These are phyloP conservation scores for Tillandsia leiboldiana DNA, from an alignment of 176 grass and related monocot species.

Conservation along the genomic window DNA sequence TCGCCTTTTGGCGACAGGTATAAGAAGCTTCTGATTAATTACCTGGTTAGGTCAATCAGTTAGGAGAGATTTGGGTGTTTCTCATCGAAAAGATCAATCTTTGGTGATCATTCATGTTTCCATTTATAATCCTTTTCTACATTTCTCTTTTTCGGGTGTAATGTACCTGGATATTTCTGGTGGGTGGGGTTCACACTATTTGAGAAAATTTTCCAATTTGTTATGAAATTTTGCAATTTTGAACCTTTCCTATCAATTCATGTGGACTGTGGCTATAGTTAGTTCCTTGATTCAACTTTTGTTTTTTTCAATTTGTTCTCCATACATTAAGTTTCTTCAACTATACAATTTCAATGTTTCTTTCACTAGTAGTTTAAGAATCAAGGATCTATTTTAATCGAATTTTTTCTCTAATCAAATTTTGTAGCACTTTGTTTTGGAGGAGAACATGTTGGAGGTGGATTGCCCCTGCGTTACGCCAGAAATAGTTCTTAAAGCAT, in stretches of 20 bases:
- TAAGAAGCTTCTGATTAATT: neutral
- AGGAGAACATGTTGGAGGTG: slow-evolving; percentile 81
- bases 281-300: too few relatives aligned
- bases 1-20: slow-evolving; percentile 69
- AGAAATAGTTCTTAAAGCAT: slow-evolving; percentile 69
- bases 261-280: too few relatives aligned
- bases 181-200: neutral
- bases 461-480: slow-evolving; percentile 75
- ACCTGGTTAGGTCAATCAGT: too few relatives aligned
- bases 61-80: neutral
- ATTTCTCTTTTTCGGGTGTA: neutral
- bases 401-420: neutral
- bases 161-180: neutral
- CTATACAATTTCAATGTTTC: too few relatives aligned
- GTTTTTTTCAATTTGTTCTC: too few relatives aligned
- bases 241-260: neutral
- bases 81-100: neutral
- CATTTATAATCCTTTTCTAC: neutral
- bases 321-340: too few relatives aligned
- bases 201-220: neutral
- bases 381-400: too few relatives aligned
- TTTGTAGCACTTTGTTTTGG: slow-evolving; percentile 68
- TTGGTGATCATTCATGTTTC: too few relatives aligned
- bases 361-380: too few relatives aligned
- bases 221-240: neutral